A percentile compares a stretch with the other conserved stretches of the same genome.
These are phyloP conservation scores for Russula olivacea DNA, from an alignment of 768 basidiomycete genomes.

Conservation along the genomic window DNA sequence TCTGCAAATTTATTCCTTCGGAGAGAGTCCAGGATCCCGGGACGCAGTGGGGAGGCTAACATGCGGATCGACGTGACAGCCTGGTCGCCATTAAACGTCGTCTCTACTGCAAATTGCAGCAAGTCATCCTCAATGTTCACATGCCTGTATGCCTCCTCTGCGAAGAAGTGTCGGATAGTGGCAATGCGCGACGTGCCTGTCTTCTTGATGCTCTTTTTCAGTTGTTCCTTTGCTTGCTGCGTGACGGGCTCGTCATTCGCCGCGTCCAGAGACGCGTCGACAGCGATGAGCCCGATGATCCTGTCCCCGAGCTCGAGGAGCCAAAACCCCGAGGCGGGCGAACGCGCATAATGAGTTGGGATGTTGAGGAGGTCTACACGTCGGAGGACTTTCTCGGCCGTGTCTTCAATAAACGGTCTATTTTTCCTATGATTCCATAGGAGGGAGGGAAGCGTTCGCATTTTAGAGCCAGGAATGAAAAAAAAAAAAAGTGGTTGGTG, in stretches of 20 bases:
- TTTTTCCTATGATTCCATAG: conserved; percentile 47
- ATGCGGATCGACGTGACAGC: conserved; percentile 44
- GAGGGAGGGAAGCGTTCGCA: too few species aligned
- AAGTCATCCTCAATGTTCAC: conserved; percentile 60
- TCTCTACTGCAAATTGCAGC: conserved; percentile 49
- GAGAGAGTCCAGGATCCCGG: conserved; percentile 44
- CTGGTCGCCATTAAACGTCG: conserved; percentile 46
- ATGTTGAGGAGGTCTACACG: conserved; percentile 52
- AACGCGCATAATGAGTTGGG: conserved; percentile 49
- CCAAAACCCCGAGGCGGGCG: conserved; percentile 63
- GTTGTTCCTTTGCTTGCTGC: conserved; percentile 24
- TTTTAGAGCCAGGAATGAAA: too few species aligned
- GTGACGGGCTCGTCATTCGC: conserved; percentile 30
- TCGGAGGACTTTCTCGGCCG: conserved; percentile 46
- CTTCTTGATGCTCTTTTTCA: conserved; percentile 24
- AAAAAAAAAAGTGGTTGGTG: not conserved
- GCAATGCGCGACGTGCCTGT: conserved; percentile 46
- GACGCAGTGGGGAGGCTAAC: conserved; percentile 44
- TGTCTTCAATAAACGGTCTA: conserved; percentile 59
- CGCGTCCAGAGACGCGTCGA: conserved; percentile 54
- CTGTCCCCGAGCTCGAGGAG: conserved; percentile 53
- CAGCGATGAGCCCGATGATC: conserved; percentile 62
- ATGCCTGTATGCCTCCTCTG: conserved; percentile 57
- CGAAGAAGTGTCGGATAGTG: conserved; percentile 67
- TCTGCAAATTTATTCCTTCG: conserved; percentile 44